phyloP scores from a whole-genome alignment of 2,329 filamentous ascomycete genomes.

The Xylaria polymorpha region DNA sequence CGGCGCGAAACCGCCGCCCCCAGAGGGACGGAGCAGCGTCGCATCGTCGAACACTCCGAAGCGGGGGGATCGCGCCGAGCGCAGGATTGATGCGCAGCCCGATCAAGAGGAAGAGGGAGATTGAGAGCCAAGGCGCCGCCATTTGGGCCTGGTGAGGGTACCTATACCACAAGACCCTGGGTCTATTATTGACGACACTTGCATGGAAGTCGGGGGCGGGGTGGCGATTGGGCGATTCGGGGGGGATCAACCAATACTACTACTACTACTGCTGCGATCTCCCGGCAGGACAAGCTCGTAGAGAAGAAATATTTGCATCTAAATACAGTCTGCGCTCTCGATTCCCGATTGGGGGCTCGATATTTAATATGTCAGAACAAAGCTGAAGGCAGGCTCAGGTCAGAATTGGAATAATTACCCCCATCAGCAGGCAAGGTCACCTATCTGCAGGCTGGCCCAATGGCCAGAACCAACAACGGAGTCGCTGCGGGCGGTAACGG shows the following conservation, averaged over 20 bases:
- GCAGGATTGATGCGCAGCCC: slow-evolving; percentile 10
- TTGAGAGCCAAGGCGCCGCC: slow-evolving; percentile 12
- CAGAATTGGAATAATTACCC: background rate
- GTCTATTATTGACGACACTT: slow-evolving; percentile 24
- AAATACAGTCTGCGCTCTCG: background rate
- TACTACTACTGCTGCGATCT: background rate
- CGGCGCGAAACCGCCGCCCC: slow-evolving; percentile 39
- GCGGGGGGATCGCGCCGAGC: slow-evolving; percentile 27
- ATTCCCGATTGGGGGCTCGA: slow-evolving; percentile 8
- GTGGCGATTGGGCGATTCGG: slow-evolving; percentile 8
- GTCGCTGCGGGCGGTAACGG: background rate
- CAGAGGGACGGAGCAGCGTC: slow-evolving; percentile 28
- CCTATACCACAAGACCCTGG: slow-evolving; percentile 30
- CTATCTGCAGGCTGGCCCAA: slow-evolving; percentile 14
- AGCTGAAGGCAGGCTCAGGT: slow-evolving; percentile 9
- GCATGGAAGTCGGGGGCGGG: slow-evolving; percentile 19
- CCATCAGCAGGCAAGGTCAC: slow-evolving; percentile 9
- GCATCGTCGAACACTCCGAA: slow-evolving; percentile 35
- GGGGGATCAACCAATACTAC: slow-evolving; percentile 4
- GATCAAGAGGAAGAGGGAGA: slow-evolving; percentile 24
- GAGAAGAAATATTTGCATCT: background rate
- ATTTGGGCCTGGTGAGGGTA: slow-evolving; percentile 23
- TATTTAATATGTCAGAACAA: background rate
- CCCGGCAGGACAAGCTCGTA: background rate
- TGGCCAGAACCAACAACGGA: slow-evolving; percentile 5